Percentiles rank a stretch among this genome's conserved stretches.
phyloP scores from a whole-genome alignment of 1,139 yeast genomes.

The Taphrina communis region DNA sequence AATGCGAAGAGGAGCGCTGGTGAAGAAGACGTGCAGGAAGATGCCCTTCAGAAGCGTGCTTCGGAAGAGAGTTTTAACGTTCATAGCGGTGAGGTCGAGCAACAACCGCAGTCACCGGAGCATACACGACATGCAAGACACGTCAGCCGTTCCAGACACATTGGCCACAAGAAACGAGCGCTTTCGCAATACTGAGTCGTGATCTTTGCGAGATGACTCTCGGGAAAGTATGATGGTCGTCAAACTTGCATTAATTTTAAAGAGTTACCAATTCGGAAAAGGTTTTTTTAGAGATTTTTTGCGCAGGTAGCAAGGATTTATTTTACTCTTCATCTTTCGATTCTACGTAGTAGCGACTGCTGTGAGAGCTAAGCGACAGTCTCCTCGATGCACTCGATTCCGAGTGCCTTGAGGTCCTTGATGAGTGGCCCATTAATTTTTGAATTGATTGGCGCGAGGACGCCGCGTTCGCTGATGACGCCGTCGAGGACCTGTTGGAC shows the following conservation, averaged over 20 bases:
- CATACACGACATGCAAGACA: not conserved
- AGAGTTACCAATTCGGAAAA: not conserved
- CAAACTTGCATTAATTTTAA: not conserved
- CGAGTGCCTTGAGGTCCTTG: slow-evolving; percentile 85
- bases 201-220: not conserved
- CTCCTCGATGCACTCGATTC: slow-evolving; percentile 87
- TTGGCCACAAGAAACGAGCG: slow-evolving; percentile 5
- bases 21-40: not conserved
- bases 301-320: not conserved
- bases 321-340: no score
- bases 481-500: slow-evolving; percentile 84
- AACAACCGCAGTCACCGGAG: not conserved
- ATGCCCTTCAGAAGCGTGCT: not conserved
- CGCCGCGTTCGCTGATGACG: slow-evolving; percentile 73
- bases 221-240: not conserved
- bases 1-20: not conserved
- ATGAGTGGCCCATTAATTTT: slow-evolving; percentile 88
- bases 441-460: slow-evolving; percentile 90
- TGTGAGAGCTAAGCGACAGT: slow-evolving; percentile 52
- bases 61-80: not conserved
- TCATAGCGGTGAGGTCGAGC: no score
- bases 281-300: not conserved
- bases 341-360: no score
- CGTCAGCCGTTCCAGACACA: not conserved
- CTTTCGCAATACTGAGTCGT: not conserved